Conservation (phyloP, 2,329 filamentous ascomycete species). For the Fusarium nisikadoi region DNA sequence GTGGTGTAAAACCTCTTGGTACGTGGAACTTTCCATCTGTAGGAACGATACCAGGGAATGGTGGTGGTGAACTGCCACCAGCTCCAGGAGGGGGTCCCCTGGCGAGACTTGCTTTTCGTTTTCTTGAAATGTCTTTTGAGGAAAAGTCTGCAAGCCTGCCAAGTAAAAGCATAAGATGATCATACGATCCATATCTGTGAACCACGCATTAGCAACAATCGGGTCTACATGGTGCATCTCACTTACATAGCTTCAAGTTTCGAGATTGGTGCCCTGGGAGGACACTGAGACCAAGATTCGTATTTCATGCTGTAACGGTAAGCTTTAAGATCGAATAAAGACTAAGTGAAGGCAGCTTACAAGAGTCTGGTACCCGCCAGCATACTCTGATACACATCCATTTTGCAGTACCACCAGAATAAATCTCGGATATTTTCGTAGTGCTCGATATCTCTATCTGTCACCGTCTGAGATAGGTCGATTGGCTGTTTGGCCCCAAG, state of each 20-base stretch:
- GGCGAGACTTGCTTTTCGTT: slow-evolving; percentile 68
- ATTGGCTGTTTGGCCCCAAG: slow-evolving; percentile 46
- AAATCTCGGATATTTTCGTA: slow-evolving; percentile 87
- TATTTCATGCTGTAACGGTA: slow-evolving; percentile 74
- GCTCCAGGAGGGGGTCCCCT: slow-evolving; percentile 45
- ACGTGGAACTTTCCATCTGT: slow-evolving; percentile 60
- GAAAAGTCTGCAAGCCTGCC: slow-evolving; percentile 83
- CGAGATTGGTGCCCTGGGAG: slow-evolving; percentile 83
- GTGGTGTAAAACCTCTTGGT: slow-evolving; percentile 66
- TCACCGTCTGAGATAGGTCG: slow-evolving; percentile 45
- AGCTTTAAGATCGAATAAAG: slow-evolving; percentile 13
- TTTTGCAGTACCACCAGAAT: slow-evolving; percentile 96
- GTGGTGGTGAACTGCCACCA: slow-evolving; percentile 49
- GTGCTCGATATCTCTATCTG: slow-evolving; percentile 75
- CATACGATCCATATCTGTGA: slow-evolving; percentile 82
- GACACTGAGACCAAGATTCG: slow-evolving; percentile 84
- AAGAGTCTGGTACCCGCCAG: slow-evolving; percentile 86
- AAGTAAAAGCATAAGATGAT: slow-evolving; percentile 85
- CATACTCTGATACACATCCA: slow-evolving; percentile 91
- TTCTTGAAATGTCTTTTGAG: slow-evolving; percentile 79
- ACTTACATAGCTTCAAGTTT: slow-evolving; percentile 77
- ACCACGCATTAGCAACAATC: slow-evolving; percentile 40
- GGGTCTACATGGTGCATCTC: too few relatives aligned
- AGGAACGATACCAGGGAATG: slow-evolving; percentile 68
- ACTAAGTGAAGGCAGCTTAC: slow-evolving; percentile 65